Conservation (phyloP, 2,329 filamentous ascomycete genomes). For the Pseudocercospora eumusae region DNA sequence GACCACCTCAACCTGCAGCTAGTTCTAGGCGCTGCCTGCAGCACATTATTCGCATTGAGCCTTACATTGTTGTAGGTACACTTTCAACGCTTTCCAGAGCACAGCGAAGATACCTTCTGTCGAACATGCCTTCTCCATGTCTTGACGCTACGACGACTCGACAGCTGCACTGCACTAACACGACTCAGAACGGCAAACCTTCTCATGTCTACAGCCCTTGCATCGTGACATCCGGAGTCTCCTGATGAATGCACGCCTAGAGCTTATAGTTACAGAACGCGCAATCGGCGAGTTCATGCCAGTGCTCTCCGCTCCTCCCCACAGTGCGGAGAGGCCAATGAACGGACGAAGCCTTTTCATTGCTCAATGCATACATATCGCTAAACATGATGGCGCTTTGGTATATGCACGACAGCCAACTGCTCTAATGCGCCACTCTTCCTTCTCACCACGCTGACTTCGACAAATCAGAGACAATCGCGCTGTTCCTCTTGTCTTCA, state of each 20-base stretch:
- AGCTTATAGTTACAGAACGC: background rate
- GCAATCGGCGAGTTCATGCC: constrained; percentile 1
- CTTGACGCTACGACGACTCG: background rate
- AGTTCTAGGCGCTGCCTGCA: background rate
- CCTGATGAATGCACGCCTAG: background rate
- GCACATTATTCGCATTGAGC: background rate
- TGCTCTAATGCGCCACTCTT: background rate
- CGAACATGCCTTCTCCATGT: background rate
- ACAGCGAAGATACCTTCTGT: background rate
- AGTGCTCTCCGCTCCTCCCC: background rate
- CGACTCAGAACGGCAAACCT: background rate
- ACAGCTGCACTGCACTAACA: background rate
- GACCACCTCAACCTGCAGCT: constrained; percentile 6
- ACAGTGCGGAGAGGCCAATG: background rate
- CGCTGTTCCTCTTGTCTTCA: background rate
- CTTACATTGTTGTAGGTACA: background rate
- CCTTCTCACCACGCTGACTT: background rate
- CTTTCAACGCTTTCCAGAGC: constrained; percentile 1
- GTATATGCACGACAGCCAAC: background rate
- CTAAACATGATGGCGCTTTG: background rate
- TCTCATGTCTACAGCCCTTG: background rate
- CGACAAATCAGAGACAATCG: background rate
- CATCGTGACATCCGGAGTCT: background rate
- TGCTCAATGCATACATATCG: too few relatives aligned
- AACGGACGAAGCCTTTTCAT: too few relatives aligned